A percentile compares a stretch with the other conserved stretches of the same genome.
Conservation (phyloP, 176 grass and related monocot species). For the Alloteropsis semialata region DNA sequence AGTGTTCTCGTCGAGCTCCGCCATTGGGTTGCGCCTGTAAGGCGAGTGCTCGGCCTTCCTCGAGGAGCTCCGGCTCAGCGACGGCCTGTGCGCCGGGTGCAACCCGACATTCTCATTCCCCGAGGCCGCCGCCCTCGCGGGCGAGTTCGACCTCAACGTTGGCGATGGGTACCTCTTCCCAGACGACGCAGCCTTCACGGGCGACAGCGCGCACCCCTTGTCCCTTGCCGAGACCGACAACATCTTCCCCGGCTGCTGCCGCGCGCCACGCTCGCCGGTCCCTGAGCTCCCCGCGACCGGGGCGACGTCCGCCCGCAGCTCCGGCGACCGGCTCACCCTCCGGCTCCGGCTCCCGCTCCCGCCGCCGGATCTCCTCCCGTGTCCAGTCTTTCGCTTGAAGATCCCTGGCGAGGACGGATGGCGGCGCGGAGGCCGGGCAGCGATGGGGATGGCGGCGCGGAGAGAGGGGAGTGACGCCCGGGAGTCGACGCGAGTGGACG, state of each 20-base stretch:
- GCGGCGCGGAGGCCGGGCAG: no score
- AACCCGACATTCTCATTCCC: conserved; percentile 48
- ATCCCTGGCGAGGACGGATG: no score
- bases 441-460: no score
- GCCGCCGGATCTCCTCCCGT: no score
- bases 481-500: no score
- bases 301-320: conserved; percentile 38
- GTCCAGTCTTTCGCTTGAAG: no score
- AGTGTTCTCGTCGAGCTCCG: conserved; percentile 68
- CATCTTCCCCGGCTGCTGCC: conserved; percentile 73
- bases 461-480: no score
- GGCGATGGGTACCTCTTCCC: conserved; percentile 70
- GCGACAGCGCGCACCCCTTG: conserved; percentile 44
- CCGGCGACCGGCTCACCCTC: conserved; percentile 70
- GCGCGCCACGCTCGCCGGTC: background rate
- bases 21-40: conserved; percentile 70
- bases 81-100: conserved; percentile 39
- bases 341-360: conserved; percentile 50
- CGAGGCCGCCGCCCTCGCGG: conserved; percentile 28
- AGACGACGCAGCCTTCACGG: conserved; percentile 28
- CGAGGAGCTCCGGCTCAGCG: conserved; percentile 79
- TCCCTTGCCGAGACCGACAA: conserved; percentile 72
- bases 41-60: conserved; percentile 80
- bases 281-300: background rate
- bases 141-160: conserved; percentile 70